Percentiles rank a stretch among this genome's conserved stretches.
phyloP scores from a whole-genome alignment of 176 grass and related monocot genomes.

The Rhynchospora tenuis region DNA sequence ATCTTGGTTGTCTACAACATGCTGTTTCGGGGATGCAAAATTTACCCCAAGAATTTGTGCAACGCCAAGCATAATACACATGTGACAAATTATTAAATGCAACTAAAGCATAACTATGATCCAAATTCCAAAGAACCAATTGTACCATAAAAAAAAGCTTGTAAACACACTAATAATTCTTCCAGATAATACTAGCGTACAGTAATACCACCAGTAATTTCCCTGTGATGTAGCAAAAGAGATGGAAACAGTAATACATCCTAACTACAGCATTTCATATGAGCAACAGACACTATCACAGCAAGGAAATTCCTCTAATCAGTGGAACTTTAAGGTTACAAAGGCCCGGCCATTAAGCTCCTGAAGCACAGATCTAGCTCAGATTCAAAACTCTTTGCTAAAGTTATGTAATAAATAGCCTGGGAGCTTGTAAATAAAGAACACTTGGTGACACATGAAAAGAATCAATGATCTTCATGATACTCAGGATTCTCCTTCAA shows the following conservation, averaged over 20 bases:
- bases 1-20: not conserved
- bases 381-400: not conserved
- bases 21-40: not conserved
- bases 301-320: not conserved
- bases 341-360: not conserved
- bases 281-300: not conserved
- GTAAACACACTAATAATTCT: not conserved
- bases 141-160: not conserved
- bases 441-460: not conserved
- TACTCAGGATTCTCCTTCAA: slow-evolving; percentile 97
- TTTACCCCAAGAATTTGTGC: not conserved
- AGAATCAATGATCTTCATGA: slow-evolving; percentile 37
- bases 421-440: slow-evolving; percentile 8
- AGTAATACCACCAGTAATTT: not conserved
- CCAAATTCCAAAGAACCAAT: not conserved
- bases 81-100: not conserved
- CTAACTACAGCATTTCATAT: not conserved
- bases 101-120: not conserved
- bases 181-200: not conserved
- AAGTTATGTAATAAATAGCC: slow-evolving; percentile 2
- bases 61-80: not conserved
- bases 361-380: not conserved
- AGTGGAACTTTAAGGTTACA: not conserved
- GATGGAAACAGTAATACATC: not conserved
- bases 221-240: not conserved